Percentiles rank a stretch among this genome's conserved stretches.
Conservation (phyloP, 305 asterid species). For the Solanum hybrid region DNA sequence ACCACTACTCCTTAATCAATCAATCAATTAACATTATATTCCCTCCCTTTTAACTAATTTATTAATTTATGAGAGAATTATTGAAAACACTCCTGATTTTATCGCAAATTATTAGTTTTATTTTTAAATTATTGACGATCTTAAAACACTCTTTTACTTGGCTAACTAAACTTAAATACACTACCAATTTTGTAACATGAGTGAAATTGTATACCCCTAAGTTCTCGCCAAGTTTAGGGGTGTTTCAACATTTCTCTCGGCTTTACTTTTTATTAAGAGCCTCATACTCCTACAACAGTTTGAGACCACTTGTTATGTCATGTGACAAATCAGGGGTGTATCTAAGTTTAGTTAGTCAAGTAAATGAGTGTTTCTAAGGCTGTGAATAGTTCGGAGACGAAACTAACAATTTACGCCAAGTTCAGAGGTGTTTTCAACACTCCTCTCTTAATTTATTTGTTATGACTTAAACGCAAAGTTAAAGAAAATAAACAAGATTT, state of each 20-base stretch:
- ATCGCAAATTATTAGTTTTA: no score
- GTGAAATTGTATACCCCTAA: neutral
- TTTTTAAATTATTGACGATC: fast-evolving
- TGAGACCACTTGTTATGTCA: neutral
- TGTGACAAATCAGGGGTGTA: no score
- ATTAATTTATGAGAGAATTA: no score
- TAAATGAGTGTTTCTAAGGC: neutral
- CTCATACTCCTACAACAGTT: no score
- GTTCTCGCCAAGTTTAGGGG: neutral
- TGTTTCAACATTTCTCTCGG: neutral
- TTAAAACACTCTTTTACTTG: no score
- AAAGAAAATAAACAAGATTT: no score
- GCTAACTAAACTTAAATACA: no score
- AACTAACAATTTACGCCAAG: neutral
- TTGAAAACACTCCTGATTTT: neutral
- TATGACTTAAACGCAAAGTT: no score
- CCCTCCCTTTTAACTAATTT: neutral
- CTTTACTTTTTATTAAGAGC: no score
- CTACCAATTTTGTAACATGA: neutral
- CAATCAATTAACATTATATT: neutral
- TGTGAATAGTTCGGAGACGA: no score
- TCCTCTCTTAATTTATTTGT: neutral
- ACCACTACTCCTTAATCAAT: neutral
- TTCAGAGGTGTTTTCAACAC: neutral
- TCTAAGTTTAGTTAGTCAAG: no score